Evolutionary conservation across 2,329 filamentous ascomycete genomes (phyloP), one percentile per base, ranked within the genome.

Genomic region (Ophiostoma sp.): DNA sequence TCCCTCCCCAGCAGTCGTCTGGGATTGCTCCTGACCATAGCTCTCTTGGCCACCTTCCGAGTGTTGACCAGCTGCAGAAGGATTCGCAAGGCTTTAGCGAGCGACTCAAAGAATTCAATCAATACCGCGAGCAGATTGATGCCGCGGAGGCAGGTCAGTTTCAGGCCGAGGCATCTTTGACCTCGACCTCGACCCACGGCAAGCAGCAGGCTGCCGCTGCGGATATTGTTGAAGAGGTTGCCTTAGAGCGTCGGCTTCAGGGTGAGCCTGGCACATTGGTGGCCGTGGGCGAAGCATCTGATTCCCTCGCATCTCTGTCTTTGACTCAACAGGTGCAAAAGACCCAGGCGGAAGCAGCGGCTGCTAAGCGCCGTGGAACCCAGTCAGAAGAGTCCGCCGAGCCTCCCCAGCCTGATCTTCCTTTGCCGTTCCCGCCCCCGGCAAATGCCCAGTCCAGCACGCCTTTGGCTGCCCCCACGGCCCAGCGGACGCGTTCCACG

Each of bases 401-500:
- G 36, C 33, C 42, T 1, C 2, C 86, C 90, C 71, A 88, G 88
- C 17, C 86, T 8, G 91, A 90, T 36, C 87, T 97, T 79, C 93
- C 94, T n/a, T 90, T 93, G 86, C 91, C 92, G 5, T 91, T 91
- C 79, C 89, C 89, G 25, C 88, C 88, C 2, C 92, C 92, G 61
- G 91, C 92, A 12, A 89, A 91, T 17, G 69, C 25, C 71, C 93
- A 93, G 1, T 89, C 73, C 3, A 45, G 89, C 28, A 97, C 94
- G n/a, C 94, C 94, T 55, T 87, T 98, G 48, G 94, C 95, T 3
- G 95, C 95, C 0, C 95, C 95, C 15, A 94, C 93, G 59, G 94
- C 95, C 11, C 94, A 97, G 83, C 90, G 95, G 69, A 92, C 91
- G 76, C 88, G 91, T 74, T 94, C 94, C 71, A 95, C 95, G 76